Conservation (phyloP, 495 filamentous ascomycete genomes). For the Aspergillus sparsus region DNA sequence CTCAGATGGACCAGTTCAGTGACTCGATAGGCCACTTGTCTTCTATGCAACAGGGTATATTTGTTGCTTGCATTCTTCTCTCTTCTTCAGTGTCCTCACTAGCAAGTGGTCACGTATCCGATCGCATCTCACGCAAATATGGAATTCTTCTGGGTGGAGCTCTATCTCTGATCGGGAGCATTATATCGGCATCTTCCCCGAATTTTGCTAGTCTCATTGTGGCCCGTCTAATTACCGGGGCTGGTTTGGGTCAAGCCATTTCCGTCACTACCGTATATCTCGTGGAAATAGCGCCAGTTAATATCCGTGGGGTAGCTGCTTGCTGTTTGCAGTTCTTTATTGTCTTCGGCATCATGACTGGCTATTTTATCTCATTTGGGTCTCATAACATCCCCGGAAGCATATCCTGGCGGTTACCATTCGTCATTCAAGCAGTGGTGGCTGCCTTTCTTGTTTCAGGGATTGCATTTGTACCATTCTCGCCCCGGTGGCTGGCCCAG, state of each 20-base stretch:
- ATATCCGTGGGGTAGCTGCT: slow-evolving; percentile 14
- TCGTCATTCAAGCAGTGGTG: slow-evolving; percentile 13
- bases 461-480: slow-evolving; percentile 16
- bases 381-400: slow-evolving; percentile 8
- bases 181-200: slow-evolving; percentile 9
- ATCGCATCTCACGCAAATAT: slow-evolving; percentile 21
- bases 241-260: slow-evolving; percentile 20
- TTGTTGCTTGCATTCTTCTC: slow-evolving; percentile 17
- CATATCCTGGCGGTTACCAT: slow-evolving; percentile 12
- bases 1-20: slow-evolving; percentile 17
- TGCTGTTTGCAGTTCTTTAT: slow-evolving; percentile 15
- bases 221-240: slow-evolving; percentile 17
- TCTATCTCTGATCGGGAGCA: slow-evolving; percentile 14
- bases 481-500: slow-evolving; percentile 16
- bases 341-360: slow-evolving; percentile 15
- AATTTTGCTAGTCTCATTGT: slow-evolving; percentile 20
- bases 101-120: slow-evolving; percentile 15
- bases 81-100: slow-evolving; percentile 19
- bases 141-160: slow-evolving; percentile 15
- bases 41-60: slow-evolving; percentile 19
- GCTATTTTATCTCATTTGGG: slow-evolving; percentile 19
- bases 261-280: slow-evolving; percentile 23
- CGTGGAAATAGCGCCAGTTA: slow-evolving; percentile 15
- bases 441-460: slow-evolving; percentile 5
- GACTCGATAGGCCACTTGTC: slow-evolving; percentile 12